Base-by-base conservation (phyloP, 176 grass and related monocot genomes). In the Phragmites australis region DNA sequence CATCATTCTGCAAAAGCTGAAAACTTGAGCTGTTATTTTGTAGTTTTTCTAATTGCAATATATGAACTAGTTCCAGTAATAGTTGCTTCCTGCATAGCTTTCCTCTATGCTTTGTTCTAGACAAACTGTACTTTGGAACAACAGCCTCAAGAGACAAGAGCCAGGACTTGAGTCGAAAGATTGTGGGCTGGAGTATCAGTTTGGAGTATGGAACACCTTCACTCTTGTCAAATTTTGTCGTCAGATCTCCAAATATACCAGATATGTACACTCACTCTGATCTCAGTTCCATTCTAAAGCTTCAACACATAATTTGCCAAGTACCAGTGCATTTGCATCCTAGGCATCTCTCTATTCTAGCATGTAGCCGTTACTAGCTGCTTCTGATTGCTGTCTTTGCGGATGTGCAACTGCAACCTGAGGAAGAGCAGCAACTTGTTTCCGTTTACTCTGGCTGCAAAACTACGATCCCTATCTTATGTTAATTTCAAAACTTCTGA, bases 61-160 rank as follows among this genome's bases (percentile, higher is more conserved):
- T 75, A 69, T 76, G 65, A 77, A 22, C 58, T 86, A 68, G 53
- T 50, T 39, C 63, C 32, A 81, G 42, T 58, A 81, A 50, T 34
- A 47, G 2, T 56, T 78, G 11, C 3, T 64, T 62, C 54, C 27
- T 70, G 52, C 59, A 31, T 59, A 64, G 7, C 2, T 79, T 73
- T 49, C 30, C 0, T 73, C 5, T 60, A 16, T 67, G 56, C 55
- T 54, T 51, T 76, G 42, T 50, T 87, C 63, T 37, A 82, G 18
- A 62, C 60, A 52, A 60, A 76, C 39, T 67, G 19, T 80, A 48
- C 23, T 69, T 32, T 62, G 34, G 63, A 22, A 56, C 29, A 78
- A 40, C 13, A 46, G 58, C 27, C 55, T 77, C 19, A 70, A 61
- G 53, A 82, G 26, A 34, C 18, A 13, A 67, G 22, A 61, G 3